Base-by-base conservation (phyloP, 371 early-diverging fungal species). In the Mucor mucedo region DNA sequence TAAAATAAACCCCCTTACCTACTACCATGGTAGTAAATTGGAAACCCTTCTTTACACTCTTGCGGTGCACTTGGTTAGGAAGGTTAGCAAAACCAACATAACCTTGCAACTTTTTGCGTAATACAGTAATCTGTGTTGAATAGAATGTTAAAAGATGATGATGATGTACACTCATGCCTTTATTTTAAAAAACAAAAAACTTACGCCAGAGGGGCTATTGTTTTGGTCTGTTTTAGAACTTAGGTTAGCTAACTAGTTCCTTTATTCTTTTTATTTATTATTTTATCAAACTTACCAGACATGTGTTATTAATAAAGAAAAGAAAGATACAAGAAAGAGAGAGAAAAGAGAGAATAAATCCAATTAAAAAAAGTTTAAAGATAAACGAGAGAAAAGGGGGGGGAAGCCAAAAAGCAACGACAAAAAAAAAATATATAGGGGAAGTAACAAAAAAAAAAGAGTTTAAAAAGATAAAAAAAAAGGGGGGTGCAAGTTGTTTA, bases 41-140 rank as follows among this genome's bases (percentile, higher is more conserved):
- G 86, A 99, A 98, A n/a, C 99, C 99, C 72, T 95, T 94, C 83
- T 98, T 98, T 60, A 99, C 93, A 11, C 94, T 93, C 79, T 95
- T 96, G 73, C 97, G 92, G 80, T 98, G 98, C 32, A 98, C 94
- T 84, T 99, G 99, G 82, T 98, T 96, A 57, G 99, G 99, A 64
- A 98, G 87, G 79, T 95, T 96, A 75, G 95, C 91, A 75, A 99
- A 97, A 49, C 99, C 99, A 59, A 98, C 99, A 75, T 94, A 94
- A 21, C 95, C 96, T 66, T 90, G 88, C 59, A 97, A 89, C 83
- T 94, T 88, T 83, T 90, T 91, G 66, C 85, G 84, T 21, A 87
- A 77, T 9, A 83, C 72, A 48, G 71, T 73, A 64, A 79, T 79
- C 79, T 70, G 63, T 29, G n/a, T n/a, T n/a, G 11, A 44, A 33